A percentile compares a stretch with the other conserved stretches of the same genome.
These are phyloP conservation scores for Scopulariopsis brevicaulis DNA, from an alignment of 2,329 filamentous ascomycete genomes.

Conservation along the genomic window DNA sequence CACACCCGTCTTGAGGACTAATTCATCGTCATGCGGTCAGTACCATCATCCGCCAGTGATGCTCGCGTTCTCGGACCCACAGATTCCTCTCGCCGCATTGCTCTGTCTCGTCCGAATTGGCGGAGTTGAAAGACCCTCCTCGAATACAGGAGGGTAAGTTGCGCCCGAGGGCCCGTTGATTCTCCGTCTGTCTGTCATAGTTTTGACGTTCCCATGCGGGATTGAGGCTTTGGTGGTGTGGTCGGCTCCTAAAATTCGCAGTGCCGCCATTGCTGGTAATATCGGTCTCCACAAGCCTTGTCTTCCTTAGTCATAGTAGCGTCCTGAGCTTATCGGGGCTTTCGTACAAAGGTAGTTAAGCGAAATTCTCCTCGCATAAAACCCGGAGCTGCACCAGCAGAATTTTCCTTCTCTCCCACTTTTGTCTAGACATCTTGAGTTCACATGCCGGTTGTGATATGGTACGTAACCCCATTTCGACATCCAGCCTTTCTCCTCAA, in stretches of 20 bases:
- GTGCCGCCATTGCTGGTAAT: not conserved
- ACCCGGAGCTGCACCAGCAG: not conserved
- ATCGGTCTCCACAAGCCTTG: not conserved
- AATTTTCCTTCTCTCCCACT: not conserved
- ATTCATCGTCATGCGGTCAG: not conserved
- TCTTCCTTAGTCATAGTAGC: not conserved
- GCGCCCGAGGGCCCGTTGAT: slow-evolving; percentile 78
- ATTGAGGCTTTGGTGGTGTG: not conserved
- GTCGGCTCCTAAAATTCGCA: not conserved
- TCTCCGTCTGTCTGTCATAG: slow-evolving; percentile 75
- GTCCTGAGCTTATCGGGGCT: not conserved
- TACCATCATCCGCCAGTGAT: not conserved
- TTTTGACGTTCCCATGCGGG: not conserved
- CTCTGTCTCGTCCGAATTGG: slow-evolving; percentile 45
- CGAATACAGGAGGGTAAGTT: slow-evolving; percentile 65
- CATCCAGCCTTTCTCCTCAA: not conserved
- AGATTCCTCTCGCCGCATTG: slow-evolving; percentile 74
- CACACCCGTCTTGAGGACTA: slow-evolving; percentile 82
- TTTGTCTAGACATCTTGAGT: not conserved
- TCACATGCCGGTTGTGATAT: not conserved
- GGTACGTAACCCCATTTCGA: not conserved
- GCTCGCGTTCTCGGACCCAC: slow-evolving; percentile 36
- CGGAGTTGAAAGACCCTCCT: slow-evolving; percentile 30
- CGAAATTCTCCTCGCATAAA: not conserved
- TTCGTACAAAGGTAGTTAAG: not conserved